Evolutionary conservation across 768 basidiomycete species (phyloP).

Genomic region (Scleroderma citrinum): DNA sequence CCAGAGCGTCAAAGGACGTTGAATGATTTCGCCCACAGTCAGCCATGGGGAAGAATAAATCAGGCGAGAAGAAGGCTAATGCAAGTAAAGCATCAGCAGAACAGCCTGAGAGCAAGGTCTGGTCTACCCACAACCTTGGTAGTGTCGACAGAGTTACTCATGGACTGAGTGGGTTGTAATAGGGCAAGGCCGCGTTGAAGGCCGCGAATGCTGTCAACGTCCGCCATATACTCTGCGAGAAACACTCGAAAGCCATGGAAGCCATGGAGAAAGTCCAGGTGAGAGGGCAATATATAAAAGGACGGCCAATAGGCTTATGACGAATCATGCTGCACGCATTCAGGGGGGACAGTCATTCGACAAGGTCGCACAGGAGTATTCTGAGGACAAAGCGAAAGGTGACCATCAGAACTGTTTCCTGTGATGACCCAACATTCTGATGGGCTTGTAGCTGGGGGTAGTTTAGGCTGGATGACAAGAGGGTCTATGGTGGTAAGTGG

Average conservation of each 20-base stretch:
- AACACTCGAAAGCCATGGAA: constrained; percentile 74
- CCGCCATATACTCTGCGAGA: constrained; percentile 85
- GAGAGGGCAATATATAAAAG: constrained; percentile 5
- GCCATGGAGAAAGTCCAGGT: constrained; percentile 79
- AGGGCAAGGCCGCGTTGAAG: constrained; percentile 62
- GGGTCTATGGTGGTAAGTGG: constrained; percentile 74
- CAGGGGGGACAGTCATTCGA: constrained; percentile 80
- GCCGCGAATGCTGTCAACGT: constrained; percentile 80
- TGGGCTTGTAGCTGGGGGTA: constrained; percentile 59
- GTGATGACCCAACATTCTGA: constrained; percentile 3
- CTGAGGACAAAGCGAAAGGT: constrained; percentile 90
- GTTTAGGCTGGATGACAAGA: constrained; percentile 80
- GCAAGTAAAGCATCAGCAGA: constrained; percentile 16
- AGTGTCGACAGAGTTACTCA: not conserved
- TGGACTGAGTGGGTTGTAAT: not conserved
- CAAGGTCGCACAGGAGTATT: constrained; percentile 86
- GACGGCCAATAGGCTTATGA: not conserved
- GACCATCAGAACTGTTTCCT: not conserved
- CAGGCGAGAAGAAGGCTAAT: constrained; percentile 17
- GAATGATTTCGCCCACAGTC: not conserved
- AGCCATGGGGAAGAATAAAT: constrained; percentile 26
- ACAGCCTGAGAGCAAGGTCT: constrained; percentile 20
- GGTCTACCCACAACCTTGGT: not conserved
- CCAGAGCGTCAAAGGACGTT: not conserved
- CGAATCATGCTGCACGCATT: not conserved